These are phyloP conservation scores for Boechera retrofracta DNA, from an alignment of 345 rosid species.

Conservation along the genomic window DNA sequence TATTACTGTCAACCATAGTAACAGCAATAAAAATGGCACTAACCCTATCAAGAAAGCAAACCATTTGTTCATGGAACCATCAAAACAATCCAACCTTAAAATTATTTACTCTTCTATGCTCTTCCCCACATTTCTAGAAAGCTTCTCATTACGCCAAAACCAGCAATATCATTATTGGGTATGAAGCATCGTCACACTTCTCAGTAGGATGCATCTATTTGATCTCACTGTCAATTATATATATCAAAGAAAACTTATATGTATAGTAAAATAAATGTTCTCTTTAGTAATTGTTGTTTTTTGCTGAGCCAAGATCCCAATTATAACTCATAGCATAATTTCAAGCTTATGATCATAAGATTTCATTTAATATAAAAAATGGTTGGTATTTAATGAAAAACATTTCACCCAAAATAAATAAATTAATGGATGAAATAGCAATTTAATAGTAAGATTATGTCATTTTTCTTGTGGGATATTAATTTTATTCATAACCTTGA, in stretches of 20 bases:
- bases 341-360: background rate
- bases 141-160: slow-evolving; percentile 14
- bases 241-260: background rate
- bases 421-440: background rate
- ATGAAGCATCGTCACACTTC: background rate
- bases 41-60: background rate
- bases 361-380: background rate
- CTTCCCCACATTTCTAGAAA: slow-evolving; percentile 17
- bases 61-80: slow-evolving; percentile 18
- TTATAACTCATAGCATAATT: background rate
- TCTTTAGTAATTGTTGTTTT: background rate
- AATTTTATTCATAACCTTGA: background rate
- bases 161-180: background rate
- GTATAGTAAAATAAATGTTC: background rate
- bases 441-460: background rate
- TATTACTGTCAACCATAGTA: background rate
- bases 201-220: background rate
- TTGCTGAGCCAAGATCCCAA: background rate
- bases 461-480: background rate
- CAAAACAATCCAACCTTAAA: background rate
- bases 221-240: background rate
- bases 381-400: background rate
- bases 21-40: background rate
- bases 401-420: background rate
- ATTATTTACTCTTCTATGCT: background rate